These are phyloP conservation scores for Eragrostis tef DNA, from an alignment of 202 grass and related monocot species.

Conservation along the genomic window DNA sequence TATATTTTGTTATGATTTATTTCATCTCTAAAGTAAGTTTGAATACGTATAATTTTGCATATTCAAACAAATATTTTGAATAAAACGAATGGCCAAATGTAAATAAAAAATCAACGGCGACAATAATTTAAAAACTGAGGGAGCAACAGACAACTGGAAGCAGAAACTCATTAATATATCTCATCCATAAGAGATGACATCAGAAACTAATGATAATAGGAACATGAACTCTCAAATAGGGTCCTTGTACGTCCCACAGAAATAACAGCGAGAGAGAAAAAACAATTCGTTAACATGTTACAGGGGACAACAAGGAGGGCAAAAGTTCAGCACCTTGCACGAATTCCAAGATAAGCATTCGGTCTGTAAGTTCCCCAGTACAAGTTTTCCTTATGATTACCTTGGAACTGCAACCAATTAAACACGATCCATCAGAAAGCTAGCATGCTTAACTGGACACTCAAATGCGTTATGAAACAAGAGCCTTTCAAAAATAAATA, in stretches of 20 bases:
- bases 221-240: slow-evolving; percentile 25
- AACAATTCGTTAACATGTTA: slow-evolving; percentile 28
- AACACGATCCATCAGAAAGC: slow-evolving; percentile 49
- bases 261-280: slow-evolving; percentile 35
- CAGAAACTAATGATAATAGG: slow-evolving; percentile 11
- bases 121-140: too few species aligned
- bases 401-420: slow-evolving; percentile 77
- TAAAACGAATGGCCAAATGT: too few species aligned
- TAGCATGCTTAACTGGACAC: slow-evolving; percentile 22
- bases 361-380: slow-evolving; percentile 97
- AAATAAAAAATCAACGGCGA: too few species aligned
- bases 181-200: not conserved
- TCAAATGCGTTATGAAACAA: slow-evolving; percentile 4
- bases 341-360: slow-evolving; percentile 89
- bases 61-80: too few species aligned
- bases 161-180: slow-evolving; percentile 2
- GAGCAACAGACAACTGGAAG: slow-evolving; percentile 7
- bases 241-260: slow-evolving; percentile 18
- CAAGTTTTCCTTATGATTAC: slow-evolving; percentile 82
- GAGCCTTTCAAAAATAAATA: not conserved
- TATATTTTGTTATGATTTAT: too few species aligned
- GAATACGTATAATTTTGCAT: too few species aligned
- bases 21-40: too few species aligned
- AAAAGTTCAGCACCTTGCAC: slow-evolving; percentile 70
- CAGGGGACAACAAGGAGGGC: slow-evolving; percentile 2